Base-by-base conservation (phyloP, 805 yeast species). In the Starmerella tilneyi region DNA sequence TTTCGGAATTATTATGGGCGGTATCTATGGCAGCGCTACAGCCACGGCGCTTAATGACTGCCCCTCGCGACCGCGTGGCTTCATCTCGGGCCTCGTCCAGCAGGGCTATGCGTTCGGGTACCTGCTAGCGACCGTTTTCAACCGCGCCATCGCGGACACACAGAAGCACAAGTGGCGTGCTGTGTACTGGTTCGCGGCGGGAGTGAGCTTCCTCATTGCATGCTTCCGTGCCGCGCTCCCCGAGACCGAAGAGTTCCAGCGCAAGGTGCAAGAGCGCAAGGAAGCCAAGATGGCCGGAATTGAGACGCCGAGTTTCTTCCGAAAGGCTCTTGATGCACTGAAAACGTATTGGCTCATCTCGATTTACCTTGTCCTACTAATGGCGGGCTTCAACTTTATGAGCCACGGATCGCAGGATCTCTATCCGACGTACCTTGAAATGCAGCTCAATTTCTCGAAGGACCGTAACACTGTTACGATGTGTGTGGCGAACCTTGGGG, bases 31-130 rank as follows among this genome's bases (percentile, higher is more conserved):
- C 29, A 72, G 75, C 47, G 73, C 78, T 28, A 72, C 79, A 21
- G 80, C 81, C 9, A 75, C 79, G 5, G 78, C 85, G 7, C 67
- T 81, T 26, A 83, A 78, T 52, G 81, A 79, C 55, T 70, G 76
- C 41, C 84, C 84, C 1, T 59, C 59, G 2, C 65, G 62, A 23
- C 75, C 84, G 12, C 70, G 81, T 55, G 81, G 82, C 31, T 62
- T 78, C 36, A 59, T 81, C 22, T 73, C 79, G 15, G 86, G 86
- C 40, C 61, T 82, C 33, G 74, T 84, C 59, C 94, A 84, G 63
- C 81, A 83, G 60, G 94, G 94, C 49, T 84, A 80, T 53, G 79
- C 81, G 9, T 68, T 79, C 51, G 88, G 86, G 12, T 78, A 77
- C 56, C 69, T 80, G 43, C 65, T 79, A 21, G 82, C 77, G 1